Conservation (phyloP, 106 monocot genomes). For the Posidonia australis region DNA sequence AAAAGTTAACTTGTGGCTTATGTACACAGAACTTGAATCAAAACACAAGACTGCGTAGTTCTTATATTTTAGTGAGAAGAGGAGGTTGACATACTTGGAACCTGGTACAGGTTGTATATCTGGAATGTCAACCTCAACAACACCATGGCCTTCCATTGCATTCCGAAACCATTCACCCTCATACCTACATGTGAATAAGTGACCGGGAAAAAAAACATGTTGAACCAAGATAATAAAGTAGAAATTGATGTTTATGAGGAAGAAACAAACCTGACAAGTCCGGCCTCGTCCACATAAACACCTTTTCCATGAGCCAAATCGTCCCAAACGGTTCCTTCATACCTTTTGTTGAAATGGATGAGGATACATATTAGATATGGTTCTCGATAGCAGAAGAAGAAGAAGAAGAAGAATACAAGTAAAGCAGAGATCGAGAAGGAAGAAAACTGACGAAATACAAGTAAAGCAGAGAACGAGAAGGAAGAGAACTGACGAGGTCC, state of each 20-base stretch:
- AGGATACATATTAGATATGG: not conserved
- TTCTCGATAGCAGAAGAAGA: too few species aligned
- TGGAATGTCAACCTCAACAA: slow-evolving; percentile 82
- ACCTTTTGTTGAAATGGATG: slow-evolving; percentile 22
- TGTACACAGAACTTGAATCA: not conserved
- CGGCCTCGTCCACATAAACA: slow-evolving; percentile 58
- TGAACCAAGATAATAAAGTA: too few species aligned
- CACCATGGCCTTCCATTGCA: slow-evolving; percentile 79
- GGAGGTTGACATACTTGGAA: slow-evolving; percentile 43
- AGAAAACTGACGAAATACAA: not conserved
- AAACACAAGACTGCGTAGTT: not conserved
- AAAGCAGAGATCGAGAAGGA: not conserved
- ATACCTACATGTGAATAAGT: slow-evolving; percentile 28
- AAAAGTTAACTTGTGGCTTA: not conserved
- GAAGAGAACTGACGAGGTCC: slow-evolving; percentile 44
- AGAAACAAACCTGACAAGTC: slow-evolving; percentile 67
- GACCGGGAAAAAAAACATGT: too few species aligned
- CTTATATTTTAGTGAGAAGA: not conserved
- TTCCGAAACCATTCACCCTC: slow-evolving; percentile 89
- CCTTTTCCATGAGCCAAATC: slow-evolving; percentile 86
- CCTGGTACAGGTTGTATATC: slow-evolving; percentile 66
- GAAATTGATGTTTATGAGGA: too few species aligned
- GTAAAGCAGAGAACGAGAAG: not conserved
- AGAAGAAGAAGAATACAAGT: not conserved
- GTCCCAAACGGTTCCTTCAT: slow-evolving; percentile 89